These are phyloP conservation scores for Pueraria montana DNA, from an alignment of 306 rosid genomes.

Conservation along the genomic window DNA sequence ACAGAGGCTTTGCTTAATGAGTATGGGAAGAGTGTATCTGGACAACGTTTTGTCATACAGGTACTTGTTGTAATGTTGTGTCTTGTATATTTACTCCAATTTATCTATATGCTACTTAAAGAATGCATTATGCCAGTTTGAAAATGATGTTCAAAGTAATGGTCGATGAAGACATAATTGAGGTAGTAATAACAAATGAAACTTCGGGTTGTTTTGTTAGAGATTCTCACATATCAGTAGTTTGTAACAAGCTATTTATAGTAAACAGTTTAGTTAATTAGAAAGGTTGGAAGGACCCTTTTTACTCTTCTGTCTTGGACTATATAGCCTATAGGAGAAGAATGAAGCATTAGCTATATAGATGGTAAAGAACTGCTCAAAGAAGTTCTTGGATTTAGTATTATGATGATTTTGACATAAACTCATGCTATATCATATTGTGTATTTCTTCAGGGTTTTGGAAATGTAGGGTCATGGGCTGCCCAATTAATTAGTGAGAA, in stretches of 20 bases:
- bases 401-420: slow-evolving; percentile 8
- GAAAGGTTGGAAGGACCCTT: slow-evolving; percentile 1
- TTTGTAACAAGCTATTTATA: not conserved
- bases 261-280: not conserved
- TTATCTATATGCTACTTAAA: slow-evolving; percentile 12
- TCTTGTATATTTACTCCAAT: slow-evolving; percentile 2
- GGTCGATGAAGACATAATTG: slow-evolving; percentile 7
- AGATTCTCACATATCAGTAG: not conserved
- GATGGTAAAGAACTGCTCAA: not conserved
- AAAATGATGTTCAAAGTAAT: not conserved
- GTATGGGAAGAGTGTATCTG: slow-evolving; percentile 79
- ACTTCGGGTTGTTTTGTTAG: not conserved
- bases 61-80: slow-evolving; percentile 55
- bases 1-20: slow-evolving; percentile 90
- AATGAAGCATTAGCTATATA: not conserved
- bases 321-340: not conserved
- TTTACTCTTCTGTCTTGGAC: not conserved
- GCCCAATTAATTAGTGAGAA: slow-evolving; percentile 78
- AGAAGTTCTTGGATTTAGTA: slow-evolving; percentile 1
- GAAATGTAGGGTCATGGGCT: slow-evolving; percentile 99
- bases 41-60: slow-evolving; percentile 90
- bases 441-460: slow-evolving; percentile 77
- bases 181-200: slow-evolving; percentile 9
- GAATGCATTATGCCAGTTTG: slow-evolving; percentile 5
- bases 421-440: slow-evolving; percentile 5